Evolutionary conservation across 352 stramenopile species (phyloP).

Genomic region (Globisporangium sylvaticum): DNA sequence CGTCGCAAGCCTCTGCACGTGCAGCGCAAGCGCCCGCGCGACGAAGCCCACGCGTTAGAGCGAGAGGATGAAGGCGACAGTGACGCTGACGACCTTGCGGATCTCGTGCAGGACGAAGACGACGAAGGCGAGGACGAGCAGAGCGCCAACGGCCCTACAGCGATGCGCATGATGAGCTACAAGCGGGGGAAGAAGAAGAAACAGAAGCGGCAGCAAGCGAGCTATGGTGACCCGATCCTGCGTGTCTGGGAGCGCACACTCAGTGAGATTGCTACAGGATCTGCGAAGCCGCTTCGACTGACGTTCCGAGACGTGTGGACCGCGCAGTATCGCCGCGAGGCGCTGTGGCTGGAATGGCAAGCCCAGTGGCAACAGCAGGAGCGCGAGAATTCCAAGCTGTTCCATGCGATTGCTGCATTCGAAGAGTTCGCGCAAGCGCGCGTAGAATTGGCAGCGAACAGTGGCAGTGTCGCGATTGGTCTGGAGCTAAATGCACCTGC

Average conservation of each 20-base stretch:
- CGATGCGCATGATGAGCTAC: neutral
- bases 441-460: too few relatives aligned
- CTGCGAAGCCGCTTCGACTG: conserved; percentile 1
- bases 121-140: neutral
- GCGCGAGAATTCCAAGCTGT: neutral
- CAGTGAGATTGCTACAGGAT: neutral
- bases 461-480: neutral
- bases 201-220: neutral
- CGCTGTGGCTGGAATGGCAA: conserved; percentile 12
- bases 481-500: neutral
- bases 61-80: neutral
- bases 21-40: conserved; percentile 19
- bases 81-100: neutral
- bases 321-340: conserved; percentile 1
- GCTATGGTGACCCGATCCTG: conserved; percentile 4
- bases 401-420: neutral
- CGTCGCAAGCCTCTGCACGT: conserved; percentile 30
- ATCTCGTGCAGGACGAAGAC: neutral
- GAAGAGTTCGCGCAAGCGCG: neutral
- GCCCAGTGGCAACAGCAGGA: neutral
- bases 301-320: conserved; percentile 15
- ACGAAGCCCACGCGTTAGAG: conserved; percentile 1
- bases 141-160: neutral
- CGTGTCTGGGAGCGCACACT: neutral
- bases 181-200: neutral